A percentile compares a stretch with the other conserved stretches of the same genome.
Evolutionary conservation across 768 basidiomycete species (phyloP).

Genomic region (Phylloporus sp.): DNA sequence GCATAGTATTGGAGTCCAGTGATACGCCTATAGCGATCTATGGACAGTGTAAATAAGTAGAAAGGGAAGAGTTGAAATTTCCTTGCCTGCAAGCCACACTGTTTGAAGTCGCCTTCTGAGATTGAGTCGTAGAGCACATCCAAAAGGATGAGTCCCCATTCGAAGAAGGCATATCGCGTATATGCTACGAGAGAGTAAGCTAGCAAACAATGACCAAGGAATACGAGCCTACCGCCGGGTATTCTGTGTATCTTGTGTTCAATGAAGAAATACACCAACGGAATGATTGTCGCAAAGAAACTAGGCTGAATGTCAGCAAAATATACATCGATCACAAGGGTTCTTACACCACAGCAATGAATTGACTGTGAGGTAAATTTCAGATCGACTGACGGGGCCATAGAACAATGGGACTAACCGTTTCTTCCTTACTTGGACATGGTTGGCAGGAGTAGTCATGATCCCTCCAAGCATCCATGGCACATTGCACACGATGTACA

Average conservation of each 20-base stretch:
- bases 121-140: constrained; percentile 73
- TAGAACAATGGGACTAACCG: constrained; percentile 40
- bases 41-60: neutral
- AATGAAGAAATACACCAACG: constrained; percentile 80
- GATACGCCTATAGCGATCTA: constrained; percentile 29
- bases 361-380: constrained; percentile 37
- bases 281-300: constrained; percentile 68
- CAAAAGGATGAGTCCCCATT: constrained; percentile 77
- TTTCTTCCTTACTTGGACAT: constrained; percentile 41
- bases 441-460: constrained; percentile 44
- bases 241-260: constrained; percentile 78
- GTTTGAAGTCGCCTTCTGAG: constrained; percentile 55
- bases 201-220: neutral
- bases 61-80: neutral
- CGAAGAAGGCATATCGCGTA: constrained; percentile 80
- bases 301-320: constrained; percentile 32
- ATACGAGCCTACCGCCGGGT: constrained; percentile 62
- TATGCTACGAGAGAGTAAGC: constrained; percentile 55
- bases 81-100: constrained; percentile 51
- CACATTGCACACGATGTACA: constrained; percentile 77
- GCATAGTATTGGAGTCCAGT: constrained; percentile 17
- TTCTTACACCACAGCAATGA: constrained; percentile 47
- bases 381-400: neutral
- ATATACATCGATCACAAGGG: neutral
- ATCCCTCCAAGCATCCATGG: constrained; percentile 87